Evolutionary conservation across 306 rosid genomes (phyloP).

Genomic region (Geum urbanum): DNA sequence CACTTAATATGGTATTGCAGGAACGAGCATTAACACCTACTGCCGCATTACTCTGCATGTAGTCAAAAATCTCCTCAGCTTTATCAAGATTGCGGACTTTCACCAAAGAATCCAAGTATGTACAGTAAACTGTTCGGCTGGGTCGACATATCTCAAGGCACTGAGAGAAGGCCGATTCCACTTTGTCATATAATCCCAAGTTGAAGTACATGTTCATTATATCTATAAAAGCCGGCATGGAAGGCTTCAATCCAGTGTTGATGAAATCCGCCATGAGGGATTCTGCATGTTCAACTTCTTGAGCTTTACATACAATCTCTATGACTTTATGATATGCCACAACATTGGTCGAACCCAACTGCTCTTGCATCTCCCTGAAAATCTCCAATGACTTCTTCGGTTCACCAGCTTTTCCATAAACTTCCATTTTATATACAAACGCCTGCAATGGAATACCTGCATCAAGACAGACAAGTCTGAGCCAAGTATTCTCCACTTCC

Average conservation of each 20-base stretch:
- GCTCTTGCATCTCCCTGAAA: conserved; percentile 71
- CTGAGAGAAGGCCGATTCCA: conserved; percentile 58
- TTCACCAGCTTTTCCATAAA: conserved; percentile 59
- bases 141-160: conserved; percentile 77
- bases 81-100: conserved; percentile 61
- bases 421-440: conserved; percentile 84
- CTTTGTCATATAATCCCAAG: conserved; percentile 55
- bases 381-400: conserved; percentile 60
- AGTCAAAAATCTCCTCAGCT: conserved; percentile 66
- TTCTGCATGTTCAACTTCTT: conserved; percentile 65
- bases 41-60: conserved; percentile 46
- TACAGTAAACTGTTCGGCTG: conserved; percentile 55
- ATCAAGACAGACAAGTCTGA: conserved; percentile 44
- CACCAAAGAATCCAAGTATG: conserved; percentile 85
- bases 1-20: conserved; percentile 76
- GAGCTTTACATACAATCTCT: conserved; percentile 68
- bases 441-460: conserved; percentile 53
- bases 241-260: conserved; percentile 63
- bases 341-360: conserved; percentile 38
- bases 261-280: conserved; percentile 64
- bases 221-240: conserved; percentile 55
- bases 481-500: conserved; percentile 70
- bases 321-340: conserved; percentile 70
- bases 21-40: conserved; percentile 71
- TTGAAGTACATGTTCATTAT: conserved; percentile 69